Evolutionary conservation across 164 flowering plant genomes (phyloP).

Genomic region (Berberis vulgaris): DNA sequence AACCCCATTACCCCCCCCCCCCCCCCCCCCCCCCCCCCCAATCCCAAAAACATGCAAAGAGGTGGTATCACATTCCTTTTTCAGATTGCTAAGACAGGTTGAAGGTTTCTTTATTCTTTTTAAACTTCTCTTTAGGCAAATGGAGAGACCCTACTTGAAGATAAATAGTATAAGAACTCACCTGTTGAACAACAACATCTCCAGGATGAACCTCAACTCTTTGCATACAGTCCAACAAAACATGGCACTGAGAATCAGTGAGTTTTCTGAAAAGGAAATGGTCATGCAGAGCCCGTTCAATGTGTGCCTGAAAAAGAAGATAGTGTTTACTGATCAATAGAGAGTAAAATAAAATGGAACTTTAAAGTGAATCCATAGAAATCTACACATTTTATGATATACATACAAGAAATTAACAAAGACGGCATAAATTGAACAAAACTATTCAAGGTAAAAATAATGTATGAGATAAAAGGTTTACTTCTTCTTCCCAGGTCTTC

Average conservation of each 20-base stretch:
- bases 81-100: no score
- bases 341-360: neutral
- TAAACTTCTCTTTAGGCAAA: no score
- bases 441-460: neutral
- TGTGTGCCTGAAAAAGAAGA: slow-evolving; percentile 63
- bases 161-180: slow-evolving; percentile 9
- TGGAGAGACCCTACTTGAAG: neutral
- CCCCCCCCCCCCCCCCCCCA: no score
- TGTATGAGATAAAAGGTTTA: slow-evolving; percentile 17
- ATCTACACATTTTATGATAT: neutral
- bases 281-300: slow-evolving; percentile 73
- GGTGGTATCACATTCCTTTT: no score
- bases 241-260: slow-evolving; percentile 85
- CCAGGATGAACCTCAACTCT: slow-evolving; percentile 87
- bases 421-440: neutral
- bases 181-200: slow-evolving; percentile 85
- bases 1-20: no score
- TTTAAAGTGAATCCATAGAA: neutral
- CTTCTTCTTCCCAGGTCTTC: slow-evolving; percentile 99
- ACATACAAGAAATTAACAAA: neutral
- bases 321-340: neutral
- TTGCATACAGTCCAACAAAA: slow-evolving; percentile 96
- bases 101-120: no score
- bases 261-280: slow-evolving; percentile 96
- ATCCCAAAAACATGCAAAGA: no score